A percentile compares a stretch with the other conserved stretches of the same genome.
Conservation (phyloP, 345 rosid species). For the Populus simonii region DNA sequence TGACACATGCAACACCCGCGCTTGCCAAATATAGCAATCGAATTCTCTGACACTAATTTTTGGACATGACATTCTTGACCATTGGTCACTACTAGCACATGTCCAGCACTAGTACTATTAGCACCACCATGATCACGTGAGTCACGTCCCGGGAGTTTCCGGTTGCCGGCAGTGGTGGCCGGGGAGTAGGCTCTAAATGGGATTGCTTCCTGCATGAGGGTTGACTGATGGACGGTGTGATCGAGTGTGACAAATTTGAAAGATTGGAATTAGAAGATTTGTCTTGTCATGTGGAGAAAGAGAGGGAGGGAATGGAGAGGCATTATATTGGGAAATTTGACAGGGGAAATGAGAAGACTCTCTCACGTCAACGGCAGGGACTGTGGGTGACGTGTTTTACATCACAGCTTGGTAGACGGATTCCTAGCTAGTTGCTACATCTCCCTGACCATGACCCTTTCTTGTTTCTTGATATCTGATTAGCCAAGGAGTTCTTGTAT, state of each 20-base stretch:
- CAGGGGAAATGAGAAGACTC: conserved; percentile 33
- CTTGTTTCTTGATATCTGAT: not conserved
- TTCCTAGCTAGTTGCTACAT: conserved; percentile 23
- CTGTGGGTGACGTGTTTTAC: conserved; percentile 40
- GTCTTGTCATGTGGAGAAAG: not conserved
- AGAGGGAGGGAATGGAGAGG: not conserved
- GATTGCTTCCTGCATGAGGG: conserved; percentile 21
- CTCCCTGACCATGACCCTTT: conserved; percentile 10
- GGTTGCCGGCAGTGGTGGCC: conserved; percentile 18
- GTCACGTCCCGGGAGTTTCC: conserved; percentile 14
- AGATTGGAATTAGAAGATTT: conserved; percentile 3
- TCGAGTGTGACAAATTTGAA: not conserved
- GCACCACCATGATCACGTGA: not conserved
- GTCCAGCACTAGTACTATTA: not conserved
- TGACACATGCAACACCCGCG: conserved; percentile 77
- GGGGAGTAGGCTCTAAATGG: conserved; percentile 23
- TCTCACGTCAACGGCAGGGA: conserved; percentile 48
- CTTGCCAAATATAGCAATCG: conserved; percentile 56
- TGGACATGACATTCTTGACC: conserved; percentile 16
- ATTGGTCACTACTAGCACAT: not conserved
- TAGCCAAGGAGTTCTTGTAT: too few relatives aligned
- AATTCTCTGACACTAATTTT: conserved; percentile 50
- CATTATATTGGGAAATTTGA: not conserved
- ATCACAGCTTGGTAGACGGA: conserved; percentile 43
- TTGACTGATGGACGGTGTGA: not conserved